Conservation (phyloP, 2,329 filamentous ascomycete genomes). For the Claviceps arundinis region DNA sequence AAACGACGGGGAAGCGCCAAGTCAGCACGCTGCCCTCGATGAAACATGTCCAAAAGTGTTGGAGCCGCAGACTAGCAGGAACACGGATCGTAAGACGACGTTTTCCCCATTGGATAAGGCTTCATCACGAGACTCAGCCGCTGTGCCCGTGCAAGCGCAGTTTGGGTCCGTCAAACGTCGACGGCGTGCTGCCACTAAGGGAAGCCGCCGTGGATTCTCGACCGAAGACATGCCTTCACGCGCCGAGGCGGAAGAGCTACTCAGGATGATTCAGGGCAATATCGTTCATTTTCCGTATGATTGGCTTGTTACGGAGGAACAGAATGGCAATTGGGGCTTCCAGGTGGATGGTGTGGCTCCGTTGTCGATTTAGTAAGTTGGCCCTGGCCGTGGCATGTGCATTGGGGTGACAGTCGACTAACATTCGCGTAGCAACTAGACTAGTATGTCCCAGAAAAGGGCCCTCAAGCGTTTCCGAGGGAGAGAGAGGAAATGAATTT, state of each 20-base stretch:
- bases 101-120: constrained; percentile 42
- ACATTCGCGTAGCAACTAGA: constrained; percentile 1
- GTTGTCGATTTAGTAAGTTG: constrained; percentile 84
- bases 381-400: too few relatives aligned
- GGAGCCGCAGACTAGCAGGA: constrained; percentile 24
- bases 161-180: constrained; percentile 44
- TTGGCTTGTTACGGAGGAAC: constrained; percentile 85
- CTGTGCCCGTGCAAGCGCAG: constrained; percentile 17
- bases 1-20: constrained; percentile 9
- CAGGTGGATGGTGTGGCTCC: constrained; percentile 92
- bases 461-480: too few relatives aligned
- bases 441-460: background rate
- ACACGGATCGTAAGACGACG: constrained; percentile 38
- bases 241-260: constrained; percentile 66
- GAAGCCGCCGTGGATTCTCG: constrained; percentile 49
- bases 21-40: constrained; percentile 36
- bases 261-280: constrained; percentile 74
- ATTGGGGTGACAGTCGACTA: background rate
- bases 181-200: constrained; percentile 56
- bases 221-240: constrained; percentile 65
- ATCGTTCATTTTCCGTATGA: constrained; percentile 91
- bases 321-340: constrained; percentile 91
- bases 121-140: constrained; percentile 21
- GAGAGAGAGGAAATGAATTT: too few relatives aligned
- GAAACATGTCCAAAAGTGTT: constrained; percentile 17